Base-by-base conservation (phyloP, 768 basidiomycete genomes). In the Hydnum rufescens region DNA sequence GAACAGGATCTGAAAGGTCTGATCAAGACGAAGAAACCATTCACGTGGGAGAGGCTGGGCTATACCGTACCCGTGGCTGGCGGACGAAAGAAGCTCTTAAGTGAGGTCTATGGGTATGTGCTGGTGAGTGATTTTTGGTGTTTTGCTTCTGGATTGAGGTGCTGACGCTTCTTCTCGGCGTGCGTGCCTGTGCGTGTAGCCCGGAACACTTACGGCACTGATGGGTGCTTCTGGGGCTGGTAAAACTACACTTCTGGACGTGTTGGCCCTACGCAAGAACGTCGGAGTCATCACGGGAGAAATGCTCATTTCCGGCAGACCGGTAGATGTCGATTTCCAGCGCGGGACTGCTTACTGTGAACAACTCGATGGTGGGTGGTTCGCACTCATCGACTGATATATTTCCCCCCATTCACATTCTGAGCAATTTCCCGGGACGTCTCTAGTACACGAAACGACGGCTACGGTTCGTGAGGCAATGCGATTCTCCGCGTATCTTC, bases 401-500 rank as follows among this genome's bases (percentile, higher is more conserved):
- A 22, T 22, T 39, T 13, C 36, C 13, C 36, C 22, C 22, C 13
- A 22, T 47, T 47, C 13, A 26, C 26, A 1, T 47, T 13, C 44
- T 47, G 44, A 47, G 13, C 8, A 8, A 8, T 13, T 16, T 13
- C 44, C 13, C 8, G 8, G 13, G 13, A 26, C 26, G 26, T 47
- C 13, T 13, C 13, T 26, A 47, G 60, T 68, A 6, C 73, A 74
- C 60, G 67, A 73, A 52, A 68, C 65, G 53, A 74, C 72, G 1
- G 64, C 70, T 2, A 75, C 74, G n/a, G 70, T 73, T 47, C 66
- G 71, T 48, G 71, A 73, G 53, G 67, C 71, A 2, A 61, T 73
- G 51, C 63, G 65, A 42, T 70, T 69, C 63, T 70, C 68, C 22
- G 71, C 71, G 13, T 65, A 69, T 52, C 65, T 73, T 13, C 66